phyloP scores from a whole-genome alignment of 2,329 filamentous ascomycete species.

The Trichoderma aggressivum region DNA sequence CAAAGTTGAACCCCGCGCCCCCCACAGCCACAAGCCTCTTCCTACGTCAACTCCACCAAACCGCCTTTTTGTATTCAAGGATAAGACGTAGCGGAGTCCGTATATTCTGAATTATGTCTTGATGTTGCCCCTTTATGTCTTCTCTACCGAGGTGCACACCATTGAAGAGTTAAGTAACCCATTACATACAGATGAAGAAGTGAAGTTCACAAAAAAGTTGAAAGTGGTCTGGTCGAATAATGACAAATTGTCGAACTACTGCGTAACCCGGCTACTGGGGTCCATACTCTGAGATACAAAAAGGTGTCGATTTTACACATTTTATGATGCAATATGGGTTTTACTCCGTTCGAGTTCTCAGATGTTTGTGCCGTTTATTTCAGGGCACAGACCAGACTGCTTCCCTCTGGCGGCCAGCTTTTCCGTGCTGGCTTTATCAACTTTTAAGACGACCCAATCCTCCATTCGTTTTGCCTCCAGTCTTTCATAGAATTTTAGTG shows the following conservation, averaged over 20 bases:
- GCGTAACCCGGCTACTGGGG: background rate
- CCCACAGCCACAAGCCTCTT: background rate
- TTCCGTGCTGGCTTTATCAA: background rate
- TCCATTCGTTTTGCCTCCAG: background rate
- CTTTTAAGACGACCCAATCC: background rate
- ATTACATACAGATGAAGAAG: too few species aligned
- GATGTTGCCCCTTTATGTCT: background rate
- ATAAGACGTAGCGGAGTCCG: too few species aligned
- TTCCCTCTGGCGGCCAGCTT: background rate
- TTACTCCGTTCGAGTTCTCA: background rate
- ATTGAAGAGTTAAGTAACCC: background rate
- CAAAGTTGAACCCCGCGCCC: background rate
- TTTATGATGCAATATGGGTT: background rate
- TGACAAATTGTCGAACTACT: background rate
- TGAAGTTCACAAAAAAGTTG: too few species aligned
- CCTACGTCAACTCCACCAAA: background rate
- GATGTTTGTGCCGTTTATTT: background rate
- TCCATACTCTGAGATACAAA: background rate
- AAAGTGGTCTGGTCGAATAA: too few species aligned
- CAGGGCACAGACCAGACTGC: background rate
- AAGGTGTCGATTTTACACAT: background rate
- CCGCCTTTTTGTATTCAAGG: too few species aligned
- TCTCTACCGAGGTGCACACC: accelerated
- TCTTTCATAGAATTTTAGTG: background rate
- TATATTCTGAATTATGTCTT: background rate